Base-by-base conservation (phyloP, 2,329 filamentous ascomycete species). In the Fusarium sp. region DNA sequence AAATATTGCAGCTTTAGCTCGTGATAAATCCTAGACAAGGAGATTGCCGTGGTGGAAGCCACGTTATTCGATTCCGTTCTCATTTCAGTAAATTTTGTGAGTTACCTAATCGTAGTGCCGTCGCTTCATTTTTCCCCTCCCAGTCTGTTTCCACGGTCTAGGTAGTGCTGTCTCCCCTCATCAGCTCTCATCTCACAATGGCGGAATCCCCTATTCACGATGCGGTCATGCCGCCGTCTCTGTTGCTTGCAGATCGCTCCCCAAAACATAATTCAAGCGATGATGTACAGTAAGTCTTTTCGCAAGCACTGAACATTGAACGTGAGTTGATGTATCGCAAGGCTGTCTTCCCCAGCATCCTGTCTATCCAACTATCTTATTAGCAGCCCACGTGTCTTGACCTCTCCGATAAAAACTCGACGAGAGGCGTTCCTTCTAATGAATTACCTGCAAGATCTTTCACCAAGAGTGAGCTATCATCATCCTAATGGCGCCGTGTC, bases 241-340 rank as follows among this genome's bases (percentile, higher is more conserved):
- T 50, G 6, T 30, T 22, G 15, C 47, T 50, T 18, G 28, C 28
- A 32, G 28, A 17, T 12, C 10, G 8, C 5, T 12, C 22, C 4
- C 15, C 22, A 9, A 15, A 50, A 24, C 6, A n/a, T 1, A 50
- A 9, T 18, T 24, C 28, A n/a, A 12, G 15, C 3, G 28, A 50
- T 2, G 22, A 18, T 30, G 3, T 50, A 22, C 22, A 12, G 47
- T 32, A 6, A 32, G 47, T 5, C 10, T 32, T 18, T 0, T 18
- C 5, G 7, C 7, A 1, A 45, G 17, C 0, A 24, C 0, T 45
- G 6, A 26, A 13, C 6, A 18, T 8, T 1, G 15, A 1, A 4
- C n/a, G 5, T 2, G 11, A 24, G 11, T 9, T 50, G 14, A 50
- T 13, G 5, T 2, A 13, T 12, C 8, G 47, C 10, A 18, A 50